phyloP scores from a whole-genome alignment of 2,329 filamentous ascomycete species.

The Claviceps cyperi region DNA sequence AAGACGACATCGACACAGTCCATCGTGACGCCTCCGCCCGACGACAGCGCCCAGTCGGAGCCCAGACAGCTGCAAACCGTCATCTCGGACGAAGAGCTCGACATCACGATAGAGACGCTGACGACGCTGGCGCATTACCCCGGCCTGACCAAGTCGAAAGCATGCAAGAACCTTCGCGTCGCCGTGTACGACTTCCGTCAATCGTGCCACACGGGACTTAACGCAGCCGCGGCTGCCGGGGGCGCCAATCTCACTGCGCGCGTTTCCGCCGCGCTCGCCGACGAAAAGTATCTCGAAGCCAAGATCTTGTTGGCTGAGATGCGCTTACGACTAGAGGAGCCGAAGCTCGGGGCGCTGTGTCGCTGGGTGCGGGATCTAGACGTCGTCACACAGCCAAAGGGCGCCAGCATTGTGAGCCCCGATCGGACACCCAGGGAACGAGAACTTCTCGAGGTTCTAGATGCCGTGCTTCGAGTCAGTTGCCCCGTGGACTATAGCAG shows the following conservation, averaged over 20 bases:
- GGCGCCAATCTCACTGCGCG: conserved; percentile 51
- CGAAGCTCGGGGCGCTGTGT: conserved; percentile 54
- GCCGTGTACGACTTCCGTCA: conserved; percentile 57
- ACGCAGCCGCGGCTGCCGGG: conserved; percentile 31
- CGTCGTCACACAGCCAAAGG: conserved; percentile 43
- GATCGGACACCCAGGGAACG: conserved; percentile 31
- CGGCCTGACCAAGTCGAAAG: conserved; percentile 50
- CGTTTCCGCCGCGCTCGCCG: conserved; percentile 49
- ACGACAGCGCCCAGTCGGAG: conserved; percentile 19
- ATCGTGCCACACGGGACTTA: conserved; percentile 52
- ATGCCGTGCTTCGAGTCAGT: conserved; percentile 48
- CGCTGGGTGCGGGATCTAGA: conserved; percentile 61
- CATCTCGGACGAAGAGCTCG: conserved; percentile 50
- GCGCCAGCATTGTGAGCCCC: conserved; percentile 16
- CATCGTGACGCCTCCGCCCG: conserved; percentile 21
- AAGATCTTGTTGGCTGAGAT: conserved; percentile 54
- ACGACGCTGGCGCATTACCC: conserved; percentile 43
- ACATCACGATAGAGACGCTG: conserved; percentile 52
- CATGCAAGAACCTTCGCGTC: conserved; percentile 49
- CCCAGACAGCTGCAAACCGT: conserved; percentile 38
- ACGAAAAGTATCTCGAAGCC: conserved; percentile 52
- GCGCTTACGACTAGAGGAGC: conserved; percentile 49
- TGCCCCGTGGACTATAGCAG: conserved; percentile 41
- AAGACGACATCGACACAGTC: conserved; percentile 17
- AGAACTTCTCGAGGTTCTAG: conserved; percentile 45